phyloP scores from a whole-genome alignment of 805 yeast genomes.

The Wickerhamiella hasegawae region DNA sequence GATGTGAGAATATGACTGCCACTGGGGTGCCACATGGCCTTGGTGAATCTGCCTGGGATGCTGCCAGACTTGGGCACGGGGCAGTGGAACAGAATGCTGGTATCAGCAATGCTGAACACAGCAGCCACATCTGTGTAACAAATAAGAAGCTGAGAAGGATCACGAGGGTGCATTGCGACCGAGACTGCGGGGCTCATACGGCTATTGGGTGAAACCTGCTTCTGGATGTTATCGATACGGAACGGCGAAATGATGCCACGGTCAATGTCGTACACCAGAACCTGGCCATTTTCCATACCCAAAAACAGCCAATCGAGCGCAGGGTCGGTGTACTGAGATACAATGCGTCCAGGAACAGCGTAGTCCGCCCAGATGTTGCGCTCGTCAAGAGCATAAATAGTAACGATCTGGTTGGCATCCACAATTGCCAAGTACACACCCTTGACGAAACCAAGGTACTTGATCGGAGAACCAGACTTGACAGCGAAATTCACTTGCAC shows the following conservation, averaged over 20 bases:
- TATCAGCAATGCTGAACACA: constrained; percentile 47
- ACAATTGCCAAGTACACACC: constrained; percentile 69
- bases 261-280: constrained; percentile 67
- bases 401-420: constrained; percentile 42
- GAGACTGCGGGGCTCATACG: constrained; percentile 48
- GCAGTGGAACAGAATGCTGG: constrained; percentile 38
- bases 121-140: constrained; percentile 58
- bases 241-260: constrained; percentile 50
- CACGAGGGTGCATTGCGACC: constrained; percentile 77
- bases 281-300: constrained; percentile 64
- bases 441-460: constrained; percentile 48
- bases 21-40: constrained; percentile 80
- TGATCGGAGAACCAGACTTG: constrained; percentile 31
- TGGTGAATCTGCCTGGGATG: constrained; percentile 31
- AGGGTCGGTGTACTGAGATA: constrained; percentile 66
- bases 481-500: constrained; percentile 54
- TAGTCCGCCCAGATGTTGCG: constrained; percentile 44
- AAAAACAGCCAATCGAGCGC: constrained; percentile 72
- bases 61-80: constrained; percentile 27
- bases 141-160: constrained; percentile 60
- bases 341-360: constrained; percentile 48
- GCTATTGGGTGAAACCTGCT: constrained; percentile 39
- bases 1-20: constrained; percentile 70
- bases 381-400: constrained; percentile 54
- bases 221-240: constrained; percentile 52